Percentiles rank a stretch among this genome's conserved stretches.
These are phyloP conservation scores for Diutina ranongensis DNA, from an alignment of 1,139 yeast genomes.

Conservation along the genomic window DNA sequence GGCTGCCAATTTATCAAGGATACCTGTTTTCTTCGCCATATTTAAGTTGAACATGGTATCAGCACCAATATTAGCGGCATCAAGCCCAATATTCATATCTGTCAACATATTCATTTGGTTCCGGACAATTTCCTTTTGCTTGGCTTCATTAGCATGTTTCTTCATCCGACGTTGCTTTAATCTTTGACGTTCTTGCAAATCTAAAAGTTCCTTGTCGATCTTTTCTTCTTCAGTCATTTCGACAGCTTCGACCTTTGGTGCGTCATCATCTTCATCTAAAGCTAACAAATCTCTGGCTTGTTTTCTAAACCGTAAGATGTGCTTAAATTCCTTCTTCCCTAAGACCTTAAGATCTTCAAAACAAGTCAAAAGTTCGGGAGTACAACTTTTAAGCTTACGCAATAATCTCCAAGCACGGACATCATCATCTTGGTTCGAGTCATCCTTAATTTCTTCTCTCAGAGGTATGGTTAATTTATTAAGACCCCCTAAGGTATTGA, in stretches of 20 bases:
- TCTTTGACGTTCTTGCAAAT: constrained; percentile 61
- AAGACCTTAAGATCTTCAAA: constrained; percentile 84
- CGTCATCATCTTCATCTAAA: constrained; percentile 39
- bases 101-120: constrained; percentile 96
- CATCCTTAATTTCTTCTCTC: constrained; percentile 13
- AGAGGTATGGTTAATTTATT: constrained; percentile 32
- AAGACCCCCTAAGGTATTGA: constrained; percentile 65
- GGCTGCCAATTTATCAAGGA: constrained; percentile 55
- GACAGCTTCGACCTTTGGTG: constrained; percentile 45
- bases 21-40: constrained; percentile 78
- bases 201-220: constrained; percentile 73
- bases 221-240: constrained; percentile 79
- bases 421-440: constrained; percentile 40
- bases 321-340: constrained; percentile 87
- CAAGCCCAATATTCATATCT: constrained; percentile 86
- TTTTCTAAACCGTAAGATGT: constrained; percentile 76
- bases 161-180: constrained; percentile 66
- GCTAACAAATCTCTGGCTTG: constrained; percentile 74
- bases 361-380: constrained; percentile 69
- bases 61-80: constrained; percentile 75
- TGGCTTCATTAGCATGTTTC: constrained; percentile 68
- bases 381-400: constrained; percentile 62
- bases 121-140: constrained; percentile 80
- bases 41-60: constrained; percentile 71
- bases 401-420: constrained; percentile 52